Base-by-base conservation (phyloP, 2,329 filamentous ascomycete species). In the Aspergillus candidus region DNA sequence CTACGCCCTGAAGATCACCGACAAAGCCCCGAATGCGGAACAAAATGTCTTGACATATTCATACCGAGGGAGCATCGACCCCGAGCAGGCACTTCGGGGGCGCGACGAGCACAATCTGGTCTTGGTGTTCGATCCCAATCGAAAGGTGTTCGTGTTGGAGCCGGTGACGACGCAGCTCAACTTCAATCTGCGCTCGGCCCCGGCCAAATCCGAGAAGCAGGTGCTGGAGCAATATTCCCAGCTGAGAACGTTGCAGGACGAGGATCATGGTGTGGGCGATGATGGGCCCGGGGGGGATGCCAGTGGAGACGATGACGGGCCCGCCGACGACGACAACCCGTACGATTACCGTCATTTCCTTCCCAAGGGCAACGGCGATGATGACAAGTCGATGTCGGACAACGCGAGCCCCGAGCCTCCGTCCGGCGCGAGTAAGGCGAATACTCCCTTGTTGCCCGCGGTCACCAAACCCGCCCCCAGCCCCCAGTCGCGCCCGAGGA, bases 101-200 rank as follows among this genome's bases (percentile, higher is more conserved):
- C 50, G 57, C 2, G 54, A 61, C 30, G 58, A 62, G 30, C 62
- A 58, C 41, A 63, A 62, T 38, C 53, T 72, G 38, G 71, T 76
- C 8, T 76, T 94, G 40, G 78, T 91, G 46, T 93, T 91, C 60
- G 86, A 94, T 64, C 75, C 83, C 7, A 72, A 75, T 13, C 81
- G 80, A 41, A 81, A 91, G 58, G 83, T 78, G 44, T 93, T 93
- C 53, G 81, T 93, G 22, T 76, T 96, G 43, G 88, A 96, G 69
- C 82, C 81, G 40, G 73, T 96, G 43, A 80, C 88, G 60, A 84
- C 83, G n/a, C 82, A 83, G 32, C 85, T 94, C 67, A 83, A 88
- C 58, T 90, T 95, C 83, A 96, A 95, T 65, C 70, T 95, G 42
- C 81, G 79, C 41, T 80, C 77, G 43, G 81, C 81, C 11, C 86